These are phyloP conservation scores for Strobilomyces dryophilus DNA, from an alignment of 768 basidiomycete genomes.

Conservation along the genomic window DNA sequence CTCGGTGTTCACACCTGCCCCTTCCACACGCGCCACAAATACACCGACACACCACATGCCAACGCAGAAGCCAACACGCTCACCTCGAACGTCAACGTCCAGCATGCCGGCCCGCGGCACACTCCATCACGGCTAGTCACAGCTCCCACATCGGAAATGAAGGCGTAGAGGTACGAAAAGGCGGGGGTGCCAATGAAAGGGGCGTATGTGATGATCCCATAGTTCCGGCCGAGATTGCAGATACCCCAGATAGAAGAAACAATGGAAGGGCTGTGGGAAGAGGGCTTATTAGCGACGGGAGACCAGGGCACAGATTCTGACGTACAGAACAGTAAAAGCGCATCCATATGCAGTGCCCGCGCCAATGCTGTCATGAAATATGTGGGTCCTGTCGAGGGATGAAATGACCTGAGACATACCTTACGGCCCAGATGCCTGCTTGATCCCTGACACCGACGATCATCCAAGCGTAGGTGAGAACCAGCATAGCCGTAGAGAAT, in stretches of 20 bases:
- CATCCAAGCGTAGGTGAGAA: conserved; percentile 53
- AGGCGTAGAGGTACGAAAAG: conserved; percentile 79
- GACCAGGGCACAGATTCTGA: conserved; percentile 7
- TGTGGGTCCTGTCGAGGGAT: not conserved
- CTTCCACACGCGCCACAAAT: conserved; percentile 65
- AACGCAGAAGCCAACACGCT: conserved; percentile 39
- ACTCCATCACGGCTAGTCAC: conserved; percentile 17
- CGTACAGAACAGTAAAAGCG: conserved; percentile 68
- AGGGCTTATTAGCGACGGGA: not conserved
- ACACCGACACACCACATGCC: conserved; percentile 40
- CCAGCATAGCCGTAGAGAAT: conserved; percentile 45
- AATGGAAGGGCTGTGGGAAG: conserved; percentile 48
- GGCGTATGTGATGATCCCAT: conserved; percentile 68
- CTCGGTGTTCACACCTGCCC: conserved; percentile 39
- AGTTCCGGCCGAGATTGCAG: conserved; percentile 70
- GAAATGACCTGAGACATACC: conserved; percentile 36
- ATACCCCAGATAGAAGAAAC: conserved; percentile 70
- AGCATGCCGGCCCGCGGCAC: conserved; percentile 61
- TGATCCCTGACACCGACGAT: conserved; percentile 44
- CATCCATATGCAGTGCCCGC: conserved; percentile 68
- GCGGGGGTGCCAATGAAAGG: conserved; percentile 71
- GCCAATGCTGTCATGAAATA: conserved; percentile 43
- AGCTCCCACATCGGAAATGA: conserved; percentile 48
- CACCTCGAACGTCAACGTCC: conserved; percentile 62
- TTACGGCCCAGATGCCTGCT: conserved; percentile 62